Evolutionary conservation across 345 rosid species (phyloP).

Genomic region (Crucihimalaya himalaica): DNA sequence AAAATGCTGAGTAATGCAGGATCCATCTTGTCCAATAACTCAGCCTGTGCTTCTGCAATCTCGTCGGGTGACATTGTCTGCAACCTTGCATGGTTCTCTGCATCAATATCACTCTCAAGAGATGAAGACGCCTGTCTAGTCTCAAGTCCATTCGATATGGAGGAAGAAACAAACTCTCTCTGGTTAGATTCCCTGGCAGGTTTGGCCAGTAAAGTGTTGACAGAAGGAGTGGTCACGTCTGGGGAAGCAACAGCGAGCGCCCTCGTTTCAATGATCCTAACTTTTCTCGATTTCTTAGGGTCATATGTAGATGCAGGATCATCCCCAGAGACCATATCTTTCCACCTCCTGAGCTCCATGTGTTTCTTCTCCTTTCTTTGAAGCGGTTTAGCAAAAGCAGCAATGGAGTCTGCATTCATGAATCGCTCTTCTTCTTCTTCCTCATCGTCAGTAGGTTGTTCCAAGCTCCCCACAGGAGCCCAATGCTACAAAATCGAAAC

Average conservation of each 20-base stretch:
- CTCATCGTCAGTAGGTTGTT: constrained; percentile 23
- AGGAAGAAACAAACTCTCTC: constrained; percentile 34
- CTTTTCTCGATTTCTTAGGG: constrained; percentile 18
- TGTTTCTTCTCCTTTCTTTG: constrained; percentile 65
- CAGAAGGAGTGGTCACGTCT: constrained; percentile 21
- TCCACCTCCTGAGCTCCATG: constrained; percentile 59
- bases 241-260: constrained; percentile 12
- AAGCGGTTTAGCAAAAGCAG: constrained; percentile 69
- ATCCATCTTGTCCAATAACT: constrained; percentile 75
- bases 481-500: constrained; percentile 56
- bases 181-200: constrained; percentile 37
- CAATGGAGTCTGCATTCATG: constrained; percentile 40
- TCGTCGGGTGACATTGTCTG: constrained; percentile 72
- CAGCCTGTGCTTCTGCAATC: constrained; percentile 78
- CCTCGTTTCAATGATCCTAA: constrained; percentile 22
- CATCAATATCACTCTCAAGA: constrained; percentile 77
- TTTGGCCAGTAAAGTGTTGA: constrained; percentile 32
- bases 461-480: constrained; percentile 44
- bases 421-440: constrained; percentile 43
- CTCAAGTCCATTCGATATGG: constrained; percentile 34
- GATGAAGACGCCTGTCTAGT: constrained; percentile 45
- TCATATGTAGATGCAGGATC: constrained; percentile 21
- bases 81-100: constrained; percentile 66
- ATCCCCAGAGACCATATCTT: constrained; percentile 44
- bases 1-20: constrained; percentile 66